A percentile compares a stretch with the other conserved stretches of the same genome.
These are phyloP conservation scores for Teratosphaeria zuluensis DNA, from an alignment of 2,329 filamentous ascomycete species.

Conservation along the genomic window DNA sequence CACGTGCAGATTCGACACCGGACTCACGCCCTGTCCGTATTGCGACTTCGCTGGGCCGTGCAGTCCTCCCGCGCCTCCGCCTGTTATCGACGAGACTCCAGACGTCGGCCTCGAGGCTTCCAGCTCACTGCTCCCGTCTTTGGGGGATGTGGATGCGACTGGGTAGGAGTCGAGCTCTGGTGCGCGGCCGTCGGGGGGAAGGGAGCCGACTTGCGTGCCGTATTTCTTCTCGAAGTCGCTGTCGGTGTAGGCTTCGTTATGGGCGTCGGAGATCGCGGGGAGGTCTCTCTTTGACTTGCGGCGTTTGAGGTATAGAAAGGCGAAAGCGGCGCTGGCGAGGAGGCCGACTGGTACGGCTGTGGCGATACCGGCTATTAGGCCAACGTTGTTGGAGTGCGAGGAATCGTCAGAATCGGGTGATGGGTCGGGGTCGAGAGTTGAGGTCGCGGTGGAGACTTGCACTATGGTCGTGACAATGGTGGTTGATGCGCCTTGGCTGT, in stretches of 20 bases:
- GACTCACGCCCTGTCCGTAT: neutral
- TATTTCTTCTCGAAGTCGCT: slow-evolving; percentile 1
- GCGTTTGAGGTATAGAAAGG: slow-evolving; percentile 3
- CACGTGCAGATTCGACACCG: neutral
- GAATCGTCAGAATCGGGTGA: neutral
- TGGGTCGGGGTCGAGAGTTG: neutral
- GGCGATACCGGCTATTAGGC: slow-evolving; percentile 9
- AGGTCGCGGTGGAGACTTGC: neutral
- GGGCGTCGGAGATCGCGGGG: neutral
- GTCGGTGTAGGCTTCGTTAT: neutral
- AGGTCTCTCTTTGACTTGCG: neutral
- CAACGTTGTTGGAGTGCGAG: neutral
- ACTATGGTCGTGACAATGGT: slow-evolving; percentile 2
- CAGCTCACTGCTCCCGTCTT: slow-evolving; percentile 7
- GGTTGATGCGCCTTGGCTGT: neutral
- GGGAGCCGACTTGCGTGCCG: slow-evolving; percentile 7
- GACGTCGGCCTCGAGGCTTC: slow-evolving; percentile 1
- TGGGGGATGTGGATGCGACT: slow-evolving; percentile 3
- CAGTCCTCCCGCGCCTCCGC: neutral
- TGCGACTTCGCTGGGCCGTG: neutral
- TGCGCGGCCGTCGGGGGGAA: slow-evolving; percentile 7
- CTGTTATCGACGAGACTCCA: neutral
- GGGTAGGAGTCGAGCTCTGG: slow-evolving; percentile 11
- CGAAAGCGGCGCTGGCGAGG: slow-evolving; percentile 1
- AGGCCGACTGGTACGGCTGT: slow-evolving; percentile 9